phyloP scores from a whole-genome alignment of 192 early-diverging fungal species.

The Linnemannia schmuckeri region DNA sequence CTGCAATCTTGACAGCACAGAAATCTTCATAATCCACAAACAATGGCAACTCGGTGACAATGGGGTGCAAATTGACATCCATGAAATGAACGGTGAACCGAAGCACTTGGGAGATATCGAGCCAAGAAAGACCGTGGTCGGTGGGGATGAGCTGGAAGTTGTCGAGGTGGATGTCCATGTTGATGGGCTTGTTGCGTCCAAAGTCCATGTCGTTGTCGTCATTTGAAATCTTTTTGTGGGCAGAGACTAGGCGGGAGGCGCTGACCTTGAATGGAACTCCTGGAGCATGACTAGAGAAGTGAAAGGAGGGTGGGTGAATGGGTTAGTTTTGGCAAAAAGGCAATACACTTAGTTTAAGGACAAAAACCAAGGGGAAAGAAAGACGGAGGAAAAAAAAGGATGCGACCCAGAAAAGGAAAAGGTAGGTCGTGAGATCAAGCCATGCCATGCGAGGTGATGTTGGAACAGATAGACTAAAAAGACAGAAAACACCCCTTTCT shows the following conservation, averaged over 20 bases:
- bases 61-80: slow-evolving; percentile 30
- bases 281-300: slow-evolving; percentile 10
- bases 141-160: slow-evolving; percentile 48
- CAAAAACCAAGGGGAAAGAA: slow-evolving; percentile 10
- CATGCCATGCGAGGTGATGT: background rate
- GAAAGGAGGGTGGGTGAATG: background rate
- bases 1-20: background rate
- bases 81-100: slow-evolving; percentile 39
- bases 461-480: background rate
- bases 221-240: slow-evolving; percentile 27
- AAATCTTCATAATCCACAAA: slow-evolving; percentile 38
- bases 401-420: background rate
- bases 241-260: slow-evolving; percentile 31
- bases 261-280: slow-evolving; percentile 35
- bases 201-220: slow-evolving; percentile 45
- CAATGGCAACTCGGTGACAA: slow-evolving; percentile 28
- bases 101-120: slow-evolving; percentile 39
- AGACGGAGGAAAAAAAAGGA: background rate
- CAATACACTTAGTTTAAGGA: background rate
- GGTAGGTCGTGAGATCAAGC: background rate
- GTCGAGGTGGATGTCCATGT: slow-evolving; percentile 39
- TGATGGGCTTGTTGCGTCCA: slow-evolving; percentile 26
- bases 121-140: slow-evolving; percentile 32
- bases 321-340: background rate
- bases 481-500: background rate